These are phyloP conservation scores for Leucosporidium scottii DNA, from an alignment of 768 basidiomycete species.

Conservation along the genomic window DNA sequence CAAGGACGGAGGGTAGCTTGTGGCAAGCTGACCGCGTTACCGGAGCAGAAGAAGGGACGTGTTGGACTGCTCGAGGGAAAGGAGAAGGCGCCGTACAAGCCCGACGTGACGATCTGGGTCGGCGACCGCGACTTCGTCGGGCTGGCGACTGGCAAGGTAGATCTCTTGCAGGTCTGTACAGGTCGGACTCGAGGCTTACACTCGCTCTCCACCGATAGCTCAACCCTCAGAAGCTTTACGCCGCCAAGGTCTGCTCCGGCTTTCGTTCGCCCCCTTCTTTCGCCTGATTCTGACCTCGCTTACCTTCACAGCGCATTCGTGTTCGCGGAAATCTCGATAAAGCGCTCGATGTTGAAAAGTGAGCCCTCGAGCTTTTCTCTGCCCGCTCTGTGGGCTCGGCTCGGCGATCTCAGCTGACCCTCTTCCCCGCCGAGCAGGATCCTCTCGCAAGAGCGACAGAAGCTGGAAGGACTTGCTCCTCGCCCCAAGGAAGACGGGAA, in stretches of 20 bases:
- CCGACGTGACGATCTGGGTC: conserved; percentile 16
- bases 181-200: not conserved
- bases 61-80: not conserved
- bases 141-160: conserved; percentile 20
- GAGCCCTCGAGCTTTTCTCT: not conserved
- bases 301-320: not conserved
- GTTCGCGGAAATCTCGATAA: conserved; percentile 13
- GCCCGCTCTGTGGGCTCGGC: too few species aligned
- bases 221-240: conserved; percentile 25
- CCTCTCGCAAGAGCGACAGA: conserved; percentile 18
- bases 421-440: conserved; percentile 3
- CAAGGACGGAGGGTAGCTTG: too few species aligned
- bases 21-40: not conserved
- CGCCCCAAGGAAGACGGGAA: too few species aligned
- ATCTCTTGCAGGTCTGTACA: not conserved
- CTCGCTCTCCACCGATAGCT: not conserved
- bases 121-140: conserved; percentile 21
- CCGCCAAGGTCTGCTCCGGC: conserved; percentile 10
- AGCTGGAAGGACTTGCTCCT: conserved; percentile 13
- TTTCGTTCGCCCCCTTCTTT: not conserved
- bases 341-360: conserved; percentile 9
- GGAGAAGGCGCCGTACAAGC: conserved; percentile 18
- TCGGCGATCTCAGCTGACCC: not conserved
- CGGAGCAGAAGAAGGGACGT: conserved; percentile 14
- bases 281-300: not conserved